Evolutionary conservation across 108 stramenopile species (phyloP).

Genomic region (Chaetoceros tenuissimus): DNA sequence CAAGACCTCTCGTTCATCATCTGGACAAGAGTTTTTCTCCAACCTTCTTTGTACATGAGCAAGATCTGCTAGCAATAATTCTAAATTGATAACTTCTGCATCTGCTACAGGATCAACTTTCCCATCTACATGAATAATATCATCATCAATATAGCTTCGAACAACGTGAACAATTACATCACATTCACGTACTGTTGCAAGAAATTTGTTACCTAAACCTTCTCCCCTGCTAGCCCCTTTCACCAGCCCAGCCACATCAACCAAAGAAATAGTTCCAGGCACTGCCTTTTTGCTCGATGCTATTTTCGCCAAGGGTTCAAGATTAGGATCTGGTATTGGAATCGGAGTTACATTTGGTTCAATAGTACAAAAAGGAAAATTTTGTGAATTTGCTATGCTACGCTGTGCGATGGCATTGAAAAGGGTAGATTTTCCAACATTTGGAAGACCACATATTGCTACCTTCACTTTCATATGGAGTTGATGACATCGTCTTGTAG

Average conservation of each 20-base stretch:
- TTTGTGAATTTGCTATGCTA: constrained; percentile 48
- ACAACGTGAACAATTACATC: constrained; percentile 81
- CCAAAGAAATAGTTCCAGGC: constrained; percentile 72
- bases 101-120: constrained; percentile 83
- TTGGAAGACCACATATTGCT: constrained; percentile 87
- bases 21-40: constrained; percentile 40
- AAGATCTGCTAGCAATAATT: constrained; percentile 82
- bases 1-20: constrained; percentile 55
- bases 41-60: constrained; percentile 80
- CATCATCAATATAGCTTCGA: constrained; percentile 68
- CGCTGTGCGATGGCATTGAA: constrained; percentile 75
- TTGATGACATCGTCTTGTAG: too few relatives aligned
- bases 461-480: constrained; percentile 47
- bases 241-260: constrained; percentile 94
- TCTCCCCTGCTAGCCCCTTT: constrained; percentile 86
- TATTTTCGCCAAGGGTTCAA: constrained; percentile 44
- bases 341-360: constrained; percentile 87
- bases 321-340: constrained; percentile 65
- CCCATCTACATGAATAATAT: constrained; percentile 82
- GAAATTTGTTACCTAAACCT: constrained; percentile 93
- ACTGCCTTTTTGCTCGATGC: constrained; percentile 34
- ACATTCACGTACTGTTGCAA: constrained; percentile 78
- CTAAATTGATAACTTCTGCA: constrained; percentile 81
- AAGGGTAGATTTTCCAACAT: constrained; percentile 87
- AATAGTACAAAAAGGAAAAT: constrained; percentile 98